phyloP scores from a whole-genome alignment of 129 eudicot genomes.

The Flaveria bidentis region DNA sequence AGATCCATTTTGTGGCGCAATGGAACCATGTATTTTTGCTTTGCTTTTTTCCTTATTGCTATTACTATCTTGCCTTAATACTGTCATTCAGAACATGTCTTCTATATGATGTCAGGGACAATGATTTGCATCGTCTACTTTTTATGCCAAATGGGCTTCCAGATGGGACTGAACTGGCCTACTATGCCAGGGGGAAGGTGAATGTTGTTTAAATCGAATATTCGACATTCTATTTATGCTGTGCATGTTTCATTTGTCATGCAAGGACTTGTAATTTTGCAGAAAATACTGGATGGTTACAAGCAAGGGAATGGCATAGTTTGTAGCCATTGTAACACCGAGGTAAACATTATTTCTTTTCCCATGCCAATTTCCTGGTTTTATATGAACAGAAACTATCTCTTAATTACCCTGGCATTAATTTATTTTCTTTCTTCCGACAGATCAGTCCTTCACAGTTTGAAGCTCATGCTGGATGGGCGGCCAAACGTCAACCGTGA shows the following conservation, averaged over 20 bases:
- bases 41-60: slow-evolving; percentile 18
- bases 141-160: slow-evolving; percentile 94
- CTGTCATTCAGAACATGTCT: slow-evolving; percentile 12
- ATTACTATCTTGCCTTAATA: slow-evolving; percentile 2
- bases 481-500: slow-evolving; percentile 99
- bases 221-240: slow-evolving; percentile 4
- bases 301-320: slow-evolving; percentile 93
- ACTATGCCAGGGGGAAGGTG: slow-evolving; percentile 90
- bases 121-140: slow-evolving; percentile 81
- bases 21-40: neutral
- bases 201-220: slow-evolving; percentile 8
- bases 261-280: slow-evolving; percentile 26
- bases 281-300: slow-evolving; percentile 88
- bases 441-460: slow-evolving; percentile 98
- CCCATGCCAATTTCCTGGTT: slow-evolving; percentile 7
- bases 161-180: slow-evolving; percentile 89
- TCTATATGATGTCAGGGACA: slow-evolving; percentile 61
- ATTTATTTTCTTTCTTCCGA: slow-evolving; percentile 19
- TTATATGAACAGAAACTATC: neutral
- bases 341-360: slow-evolving; percentile 47
- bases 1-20: slow-evolving; percentile 10
- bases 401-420: neutral
- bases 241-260: slow-evolving; percentile 1
- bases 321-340: slow-evolving; percentile 77
- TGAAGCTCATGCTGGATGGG: slow-evolving; percentile 98